Conservation (phyloP, 345 rosid species). For the Boechera stricta region DNA sequence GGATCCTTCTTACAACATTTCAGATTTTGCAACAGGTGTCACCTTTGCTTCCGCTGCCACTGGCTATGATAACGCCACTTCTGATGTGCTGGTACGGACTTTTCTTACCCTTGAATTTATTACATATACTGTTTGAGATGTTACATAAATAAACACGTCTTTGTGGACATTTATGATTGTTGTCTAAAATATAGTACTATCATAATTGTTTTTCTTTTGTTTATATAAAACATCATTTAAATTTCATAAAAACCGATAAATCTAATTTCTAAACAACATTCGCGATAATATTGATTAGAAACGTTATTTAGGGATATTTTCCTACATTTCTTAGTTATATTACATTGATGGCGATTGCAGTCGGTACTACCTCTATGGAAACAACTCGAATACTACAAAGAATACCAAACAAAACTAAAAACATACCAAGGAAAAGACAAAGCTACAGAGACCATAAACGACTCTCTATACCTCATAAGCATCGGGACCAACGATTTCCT, state of each 20-base stretch:
- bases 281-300: background rate
- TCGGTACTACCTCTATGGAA: slow-evolving; percentile 67
- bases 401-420: slow-evolving; percentile 54
- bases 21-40: slow-evolving; percentile 64
- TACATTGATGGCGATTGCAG: slow-evolving; percentile 40
- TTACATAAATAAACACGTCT: slow-evolving; percentile 9
- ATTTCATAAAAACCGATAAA: too few species aligned
- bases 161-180: background rate
- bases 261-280: background rate
- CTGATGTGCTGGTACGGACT: slow-evolving; percentile 55
- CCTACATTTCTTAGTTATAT: background rate
- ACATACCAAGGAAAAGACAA: slow-evolving; percentile 49
- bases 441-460: slow-evolving; percentile 44
- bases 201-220: background rate
- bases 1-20: slow-evolving; percentile 58
- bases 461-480: slow-evolving; percentile 60
- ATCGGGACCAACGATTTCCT: slow-evolving; percentile 67
- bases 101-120: slow-evolving; percentile 16
- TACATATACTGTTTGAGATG: background rate
- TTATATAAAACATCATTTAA: too few species aligned
- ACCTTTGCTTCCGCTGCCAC: slow-evolving; percentile 67
- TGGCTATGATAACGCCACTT: slow-evolving; percentile 66
- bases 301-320: background rate
- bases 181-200: background rate
- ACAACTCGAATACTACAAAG: slow-evolving; percentile 60